Evolutionary conservation across 164 flowering plant genomes (phyloP), one percentile per base, ranked within the genome.

Genomic region (Aristolochia fimbriata): DNA sequence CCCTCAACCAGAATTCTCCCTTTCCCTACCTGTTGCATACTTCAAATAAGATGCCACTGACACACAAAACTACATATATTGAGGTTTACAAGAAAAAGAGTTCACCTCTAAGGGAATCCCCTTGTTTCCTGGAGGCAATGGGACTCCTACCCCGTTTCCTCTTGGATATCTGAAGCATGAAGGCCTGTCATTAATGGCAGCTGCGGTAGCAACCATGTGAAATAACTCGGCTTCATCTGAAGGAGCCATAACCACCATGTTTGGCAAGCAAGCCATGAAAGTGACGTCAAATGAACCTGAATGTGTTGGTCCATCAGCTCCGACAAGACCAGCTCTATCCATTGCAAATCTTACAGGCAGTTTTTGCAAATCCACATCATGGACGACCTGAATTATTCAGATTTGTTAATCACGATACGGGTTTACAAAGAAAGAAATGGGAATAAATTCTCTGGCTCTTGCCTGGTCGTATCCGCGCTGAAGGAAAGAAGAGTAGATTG

Each of bases 231-330:
- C 90, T 77, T 93, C 98, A 63, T 93, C 96, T 1, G 96, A 77
- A 60, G 98, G 97, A 70, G 98, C 98, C 98, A 93, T 93, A 53
- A 93, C 98, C 60, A 93, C 94, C 98, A 93, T 93, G 74, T 93
- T 93, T 0, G 98, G 98, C 14, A 93, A 85, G 81, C 98, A 93
- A 15, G 98, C 97, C 96, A 93, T 84, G 52, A 70, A 93, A 30
- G 97, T 81, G 57, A 89, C 92, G 67, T 92, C 98, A 70, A 92
- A 92, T 21, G 98, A 68, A 0, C 98, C 98, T 71, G 89, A 78
- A 73, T 89, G 98, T n/a, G 98, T 93, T 0, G 98, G 97, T 45
- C 98, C 98, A 76, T 93, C 98, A 15, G 98, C 88, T 67, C 98
- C 97, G 47, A 93, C 98, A 20, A 93, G 75, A 15, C 98, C 98